Percentiles rank a stretch among this genome's conserved stretches.
Conservation (phyloP, 1,284 basidiomycete species). For the Flammula alnicola region DNA sequence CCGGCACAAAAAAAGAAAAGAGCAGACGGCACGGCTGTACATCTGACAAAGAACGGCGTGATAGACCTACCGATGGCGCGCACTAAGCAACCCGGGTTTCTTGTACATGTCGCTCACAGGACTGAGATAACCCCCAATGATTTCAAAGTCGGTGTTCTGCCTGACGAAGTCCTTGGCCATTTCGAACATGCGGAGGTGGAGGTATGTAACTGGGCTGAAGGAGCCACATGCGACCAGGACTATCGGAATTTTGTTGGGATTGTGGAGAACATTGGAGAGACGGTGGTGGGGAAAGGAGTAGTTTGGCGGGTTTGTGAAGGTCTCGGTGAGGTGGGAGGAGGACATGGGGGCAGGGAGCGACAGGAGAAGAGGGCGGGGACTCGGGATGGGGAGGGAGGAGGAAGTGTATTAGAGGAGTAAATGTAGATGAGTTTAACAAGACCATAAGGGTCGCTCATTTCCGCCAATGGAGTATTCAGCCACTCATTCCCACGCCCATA, state of each 20-base stretch:
- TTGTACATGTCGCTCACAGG: constrained; percentile 95
- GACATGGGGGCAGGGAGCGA: constrained; percentile 11
- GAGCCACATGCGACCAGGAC: constrained; percentile 83
- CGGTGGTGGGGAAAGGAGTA: constrained; percentile 73
- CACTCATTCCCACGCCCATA: constrained; percentile 23
- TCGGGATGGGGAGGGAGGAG: constrained; percentile 10
- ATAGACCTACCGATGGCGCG: constrained; percentile 67
- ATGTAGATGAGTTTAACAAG: constrained; percentile 19
- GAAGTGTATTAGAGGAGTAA: constrained; percentile 12
- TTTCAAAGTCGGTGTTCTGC: constrained; percentile 92
- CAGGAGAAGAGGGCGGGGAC: constrained; percentile 5
- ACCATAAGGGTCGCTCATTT: constrained; percentile 6
- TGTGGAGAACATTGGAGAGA: constrained; percentile 58
- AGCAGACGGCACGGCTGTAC: constrained; percentile 13
- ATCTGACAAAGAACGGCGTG: constrained; percentile 16
- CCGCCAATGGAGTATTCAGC: constrained; percentile 9
- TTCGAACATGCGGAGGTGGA: constrained; percentile 94
- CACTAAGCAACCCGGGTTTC: constrained; percentile 86
- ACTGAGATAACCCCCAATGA: constrained; percentile 93
- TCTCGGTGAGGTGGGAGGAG: constrained; percentile 33
- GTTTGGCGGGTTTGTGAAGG: constrained; percentile 60
- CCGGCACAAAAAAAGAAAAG: constrained; percentile 2
- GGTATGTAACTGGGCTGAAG: constrained; percentile 82
- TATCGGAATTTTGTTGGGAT: constrained; percentile 70
- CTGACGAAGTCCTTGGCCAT: constrained; percentile 96